phyloP scores from a whole-genome alignment of 2,329 filamentous ascomycete species.

The Arachnopeziza araneosa region DNA sequence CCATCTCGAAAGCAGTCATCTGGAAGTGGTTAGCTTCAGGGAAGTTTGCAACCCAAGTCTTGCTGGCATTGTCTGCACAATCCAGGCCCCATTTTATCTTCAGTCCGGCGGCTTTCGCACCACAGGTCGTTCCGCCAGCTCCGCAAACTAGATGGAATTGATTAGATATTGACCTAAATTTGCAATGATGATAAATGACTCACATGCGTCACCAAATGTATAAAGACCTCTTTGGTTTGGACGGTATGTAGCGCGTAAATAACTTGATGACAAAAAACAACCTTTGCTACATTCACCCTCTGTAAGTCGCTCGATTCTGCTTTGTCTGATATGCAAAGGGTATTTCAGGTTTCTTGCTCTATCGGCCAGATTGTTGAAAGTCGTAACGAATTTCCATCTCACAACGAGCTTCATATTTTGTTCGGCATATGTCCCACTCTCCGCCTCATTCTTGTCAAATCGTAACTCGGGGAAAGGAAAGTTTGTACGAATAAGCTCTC shows the following conservation, averaged over 20 bases:
- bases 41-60: constrained; percentile 16
- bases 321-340: not conserved
- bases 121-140: constrained; percentile 63
- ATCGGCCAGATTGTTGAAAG: not conserved
- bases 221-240: not conserved
- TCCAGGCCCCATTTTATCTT: constrained; percentile 59
- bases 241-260: not conserved
- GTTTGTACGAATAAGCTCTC: constrained; percentile 51
- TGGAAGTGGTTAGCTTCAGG: constrained; percentile 36
- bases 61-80: constrained; percentile 31
- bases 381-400: constrained; percentile 3
- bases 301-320: not conserved
- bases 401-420: constrained; percentile 6
- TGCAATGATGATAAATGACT: not conserved
- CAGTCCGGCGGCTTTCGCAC: constrained; percentile 54
- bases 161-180: not conserved
- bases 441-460: constrained; percentile 4
- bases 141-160: constrained; percentile 46
- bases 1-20: constrained; percentile 44
- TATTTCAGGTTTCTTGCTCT: not conserved
- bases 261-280: not conserved
- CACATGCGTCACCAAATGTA: constrained; percentile 20
- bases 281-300: constrained; percentile 9
- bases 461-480: constrained; percentile 35
- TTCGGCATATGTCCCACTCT: not conserved